These are phyloP conservation scores for Neofusicoccum laricinum DNA, from an alignment of 2,329 filamentous ascomycete species.

Conservation along the genomic window DNA sequence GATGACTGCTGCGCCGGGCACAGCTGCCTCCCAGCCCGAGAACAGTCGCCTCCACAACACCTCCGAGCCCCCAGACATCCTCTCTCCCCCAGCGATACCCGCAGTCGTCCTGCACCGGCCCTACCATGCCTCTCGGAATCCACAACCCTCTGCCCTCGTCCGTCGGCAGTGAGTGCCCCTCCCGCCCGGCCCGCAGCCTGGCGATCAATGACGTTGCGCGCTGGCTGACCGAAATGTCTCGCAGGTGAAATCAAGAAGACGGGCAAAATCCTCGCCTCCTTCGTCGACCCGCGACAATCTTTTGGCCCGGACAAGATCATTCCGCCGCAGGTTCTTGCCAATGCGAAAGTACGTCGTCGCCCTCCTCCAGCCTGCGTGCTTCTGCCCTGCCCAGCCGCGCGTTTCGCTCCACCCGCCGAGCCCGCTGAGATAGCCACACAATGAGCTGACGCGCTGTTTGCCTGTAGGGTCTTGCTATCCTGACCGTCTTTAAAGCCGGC, in stretches of 20 bases:
- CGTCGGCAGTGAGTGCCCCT: conserved; percentile 47
- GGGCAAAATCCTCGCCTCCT: conserved; percentile 90
- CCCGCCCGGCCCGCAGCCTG: conserved; percentile 11
- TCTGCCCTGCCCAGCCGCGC: not conserved
- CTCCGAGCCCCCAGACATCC: not conserved
- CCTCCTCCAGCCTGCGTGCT: conserved; percentile 2
- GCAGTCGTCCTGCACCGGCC: not conserved
- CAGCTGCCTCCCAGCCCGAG: not conserved
- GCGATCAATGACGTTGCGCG: conserved; percentile 25
- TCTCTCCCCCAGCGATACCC: not conserved
- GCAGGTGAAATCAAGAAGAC: conserved; percentile 96
- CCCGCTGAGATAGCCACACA: not conserved
- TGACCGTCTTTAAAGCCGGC: conserved; percentile 83
- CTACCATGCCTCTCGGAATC: conserved; percentile 37
- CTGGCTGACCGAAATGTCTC: conserved; percentile 28
- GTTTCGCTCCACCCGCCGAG: conserved; percentile 10
- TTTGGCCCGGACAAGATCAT: conserved; percentile 98
- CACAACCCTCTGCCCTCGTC: conserved; percentile 55
- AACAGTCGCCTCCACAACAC: conserved; percentile 5
- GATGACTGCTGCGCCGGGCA: conserved; percentile 11
- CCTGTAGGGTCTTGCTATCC: conserved; percentile 71
- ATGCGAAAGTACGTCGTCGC: conserved; percentile 69
- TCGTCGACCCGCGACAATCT: conserved; percentile 87
- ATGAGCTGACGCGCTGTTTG: conserved; percentile 15
- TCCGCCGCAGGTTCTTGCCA: conserved; percentile 81